Evolutionary conservation across 495 filamentous ascomycete genomes (phyloP).

Genomic region (Penicillium manginii): DNA sequence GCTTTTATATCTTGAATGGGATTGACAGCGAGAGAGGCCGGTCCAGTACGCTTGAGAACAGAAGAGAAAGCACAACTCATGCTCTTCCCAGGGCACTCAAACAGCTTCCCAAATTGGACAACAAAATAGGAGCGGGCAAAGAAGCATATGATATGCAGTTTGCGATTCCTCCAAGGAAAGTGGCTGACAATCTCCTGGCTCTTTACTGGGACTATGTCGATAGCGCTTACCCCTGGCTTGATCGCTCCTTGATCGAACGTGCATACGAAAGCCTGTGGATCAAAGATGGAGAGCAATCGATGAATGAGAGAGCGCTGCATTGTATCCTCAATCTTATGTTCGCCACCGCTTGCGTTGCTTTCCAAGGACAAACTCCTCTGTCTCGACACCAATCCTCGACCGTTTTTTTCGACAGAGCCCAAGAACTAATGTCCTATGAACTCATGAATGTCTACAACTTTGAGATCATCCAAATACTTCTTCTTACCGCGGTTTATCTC

Average conservation of each 20-base stretch:
- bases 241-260: slow-evolving; percentile 16
- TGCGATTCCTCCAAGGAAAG: slow-evolving; percentile 23
- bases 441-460: slow-evolving; percentile 20
- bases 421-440: slow-evolving; percentile 22
- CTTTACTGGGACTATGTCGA: slow-evolving; percentile 29
- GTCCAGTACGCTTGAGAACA: neutral
- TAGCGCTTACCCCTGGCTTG: slow-evolving; percentile 24
- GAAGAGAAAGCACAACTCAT: neutral
- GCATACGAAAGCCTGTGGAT: slow-evolving; percentile 25
- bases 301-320: slow-evolving; percentile 23
- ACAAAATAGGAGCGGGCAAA: neutral
- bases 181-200: slow-evolving; percentile 21
- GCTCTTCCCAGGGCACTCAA: neutral
- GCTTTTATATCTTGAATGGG: slow-evolving; percentile 3
- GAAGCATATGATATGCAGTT: slow-evolving; percentile 15
- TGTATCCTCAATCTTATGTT: slow-evolving; percentile 23
- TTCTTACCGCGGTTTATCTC: slow-evolving; percentile 29
- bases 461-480: slow-evolving; percentile 24
- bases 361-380: slow-evolving; percentile 15
- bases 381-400: slow-evolving; percentile 17
- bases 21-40: neutral
- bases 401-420: slow-evolving; percentile 12
- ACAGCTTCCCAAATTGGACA: neutral
- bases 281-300: slow-evolving; percentile 9
- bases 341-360: slow-evolving; percentile 21